Conservation (phyloP, 345 rosid genomes). For the Camelina laxa region DNA sequence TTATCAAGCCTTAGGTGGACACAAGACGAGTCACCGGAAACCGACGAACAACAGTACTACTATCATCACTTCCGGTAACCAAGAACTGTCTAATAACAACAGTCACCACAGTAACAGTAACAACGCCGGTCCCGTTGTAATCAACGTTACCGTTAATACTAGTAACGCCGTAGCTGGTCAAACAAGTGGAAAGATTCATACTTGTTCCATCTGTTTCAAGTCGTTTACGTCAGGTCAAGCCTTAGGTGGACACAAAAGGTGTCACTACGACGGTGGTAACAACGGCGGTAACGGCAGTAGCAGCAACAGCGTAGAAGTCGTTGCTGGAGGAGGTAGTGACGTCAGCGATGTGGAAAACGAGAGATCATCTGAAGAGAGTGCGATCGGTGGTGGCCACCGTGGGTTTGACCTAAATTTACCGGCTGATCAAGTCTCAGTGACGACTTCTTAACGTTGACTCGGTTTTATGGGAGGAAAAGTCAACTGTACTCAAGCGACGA, state of each 20-base stretch:
- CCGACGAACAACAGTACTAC: slow-evolving; percentile 21
- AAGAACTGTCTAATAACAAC: slow-evolving; percentile 41
- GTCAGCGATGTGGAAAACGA: slow-evolving; percentile 36
- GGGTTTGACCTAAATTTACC: slow-evolving; percentile 75
- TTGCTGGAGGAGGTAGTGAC: slow-evolving; percentile 33
- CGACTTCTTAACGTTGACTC: slow-evolving; percentile 42
- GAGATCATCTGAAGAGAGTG: slow-evolving; percentile 38
- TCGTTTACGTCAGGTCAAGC: slow-evolving; percentile 79
- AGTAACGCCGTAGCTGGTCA: slow-evolving; percentile 28
- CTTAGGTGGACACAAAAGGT: slow-evolving; percentile 77
- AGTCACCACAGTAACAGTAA: slow-evolving; percentile 31
- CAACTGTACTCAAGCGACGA: slow-evolving; percentile 26
- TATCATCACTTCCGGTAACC: slow-evolving; percentile 20
- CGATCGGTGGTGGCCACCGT: slow-evolving; percentile 41
- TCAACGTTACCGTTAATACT: slow-evolving; percentile 17
- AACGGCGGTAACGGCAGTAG: slow-evolving; percentile 27
- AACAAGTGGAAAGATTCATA: slow-evolving; percentile 50
- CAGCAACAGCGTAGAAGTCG: slow-evolving; percentile 34
- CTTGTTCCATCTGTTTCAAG: slow-evolving; percentile 73
- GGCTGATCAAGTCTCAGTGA: slow-evolving; percentile 44
- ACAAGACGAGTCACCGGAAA: slow-evolving; percentile 92
- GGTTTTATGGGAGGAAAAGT: slow-evolving; percentile 7
- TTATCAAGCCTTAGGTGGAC: slow-evolving; percentile 94
- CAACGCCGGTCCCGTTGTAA: slow-evolving; percentile 24
- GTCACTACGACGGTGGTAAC: slow-evolving; percentile 67